Conservation (phyloP, 2,329 filamentous ascomycete genomes). For the Scedosporium apiospermum region DNA sequence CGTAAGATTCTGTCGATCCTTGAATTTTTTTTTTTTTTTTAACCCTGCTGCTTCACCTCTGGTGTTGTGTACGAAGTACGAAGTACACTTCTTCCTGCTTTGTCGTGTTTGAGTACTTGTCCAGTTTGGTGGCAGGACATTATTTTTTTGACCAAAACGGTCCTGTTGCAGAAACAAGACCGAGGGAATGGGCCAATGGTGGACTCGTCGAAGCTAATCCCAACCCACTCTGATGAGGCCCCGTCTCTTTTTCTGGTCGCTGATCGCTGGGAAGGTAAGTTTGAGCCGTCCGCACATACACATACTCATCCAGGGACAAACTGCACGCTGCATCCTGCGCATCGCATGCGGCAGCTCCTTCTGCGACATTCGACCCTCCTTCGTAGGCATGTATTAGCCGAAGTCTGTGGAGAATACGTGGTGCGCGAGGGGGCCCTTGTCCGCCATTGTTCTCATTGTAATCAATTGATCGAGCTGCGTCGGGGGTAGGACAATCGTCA, state of each 20-base stretch:
- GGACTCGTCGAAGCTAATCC: background rate
- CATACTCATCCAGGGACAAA: background rate
- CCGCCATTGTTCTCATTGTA: background rate
- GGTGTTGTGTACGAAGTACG: too few relatives aligned
- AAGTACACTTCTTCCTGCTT: too few relatives aligned
- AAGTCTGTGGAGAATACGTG: background rate
- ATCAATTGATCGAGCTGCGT: background rate
- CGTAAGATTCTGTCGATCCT: background rate
- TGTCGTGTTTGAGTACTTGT: background rate
- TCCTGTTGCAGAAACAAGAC: conserved; percentile 1
- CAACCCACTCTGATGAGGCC: background rate
- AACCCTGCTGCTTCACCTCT: background rate
- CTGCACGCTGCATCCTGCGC: background rate
- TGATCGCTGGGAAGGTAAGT: background rate
- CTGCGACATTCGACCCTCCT: background rate
- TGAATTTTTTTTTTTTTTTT: background rate
- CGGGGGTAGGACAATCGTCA: background rate
- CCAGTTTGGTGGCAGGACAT: background rate
- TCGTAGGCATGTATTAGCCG: background rate
- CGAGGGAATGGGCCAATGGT: background rate
- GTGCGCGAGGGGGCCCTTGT: background rate
- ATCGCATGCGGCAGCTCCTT: background rate
- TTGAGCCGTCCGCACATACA: too few relatives aligned
- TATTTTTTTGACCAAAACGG: background rate
- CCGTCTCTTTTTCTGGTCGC: background rate